Evolutionary conservation across 495 filamentous ascomycete species (phyloP).

Genomic region (Tuber aestivum): DNA sequence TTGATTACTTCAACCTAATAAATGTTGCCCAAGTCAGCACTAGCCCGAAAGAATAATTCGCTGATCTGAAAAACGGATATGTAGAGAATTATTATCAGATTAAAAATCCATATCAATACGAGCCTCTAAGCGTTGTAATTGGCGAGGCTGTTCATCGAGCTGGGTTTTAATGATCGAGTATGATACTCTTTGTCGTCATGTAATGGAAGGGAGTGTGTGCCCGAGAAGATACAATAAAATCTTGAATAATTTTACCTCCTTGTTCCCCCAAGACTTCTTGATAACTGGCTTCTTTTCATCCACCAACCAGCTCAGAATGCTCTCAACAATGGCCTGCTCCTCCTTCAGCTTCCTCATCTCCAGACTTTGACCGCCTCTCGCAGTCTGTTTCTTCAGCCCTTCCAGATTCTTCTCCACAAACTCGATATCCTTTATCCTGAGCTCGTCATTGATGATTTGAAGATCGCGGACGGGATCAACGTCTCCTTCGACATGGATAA

Average conservation of each 20-base stretch:
- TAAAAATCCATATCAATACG: conserved; percentile 70
- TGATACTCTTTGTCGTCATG: conserved; percentile 98
- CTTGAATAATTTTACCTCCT: conserved; percentile 69
- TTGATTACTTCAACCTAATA: conserved; percentile 93
- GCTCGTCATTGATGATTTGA: conserved; percentile 92
- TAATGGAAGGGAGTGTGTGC: conserved; percentile 39
- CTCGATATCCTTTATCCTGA: conserved; percentile 98
- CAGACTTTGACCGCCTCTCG: conserved; percentile 86
- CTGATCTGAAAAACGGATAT: background rate
- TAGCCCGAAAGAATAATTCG: conserved; percentile 1
- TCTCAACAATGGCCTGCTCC: conserved; percentile 87
- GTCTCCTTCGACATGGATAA: conserved; percentile 98
- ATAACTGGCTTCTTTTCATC: conserved; percentile 80
- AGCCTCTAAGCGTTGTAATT: conserved; percentile 58
- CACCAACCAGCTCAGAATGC: conserved; percentile 72
- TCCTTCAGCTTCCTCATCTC: conserved; percentile 98
- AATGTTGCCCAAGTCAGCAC: conserved; percentile 15
- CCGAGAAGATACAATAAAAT: conserved; percentile 30
- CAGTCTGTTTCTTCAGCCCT: conserved; percentile 81
- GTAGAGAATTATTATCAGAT: conserved; percentile 12
- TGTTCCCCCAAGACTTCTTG: conserved; percentile 79
- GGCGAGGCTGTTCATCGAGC: conserved; percentile 88
- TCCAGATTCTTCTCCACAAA: conserved; percentile 94
- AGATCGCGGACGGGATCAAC: conserved; percentile 92
- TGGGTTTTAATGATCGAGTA: conserved; percentile 93